phyloP scores from a whole-genome alignment of 2,329 filamentous ascomycete genomes.

The Chaetomiaceae sp. region DNA sequence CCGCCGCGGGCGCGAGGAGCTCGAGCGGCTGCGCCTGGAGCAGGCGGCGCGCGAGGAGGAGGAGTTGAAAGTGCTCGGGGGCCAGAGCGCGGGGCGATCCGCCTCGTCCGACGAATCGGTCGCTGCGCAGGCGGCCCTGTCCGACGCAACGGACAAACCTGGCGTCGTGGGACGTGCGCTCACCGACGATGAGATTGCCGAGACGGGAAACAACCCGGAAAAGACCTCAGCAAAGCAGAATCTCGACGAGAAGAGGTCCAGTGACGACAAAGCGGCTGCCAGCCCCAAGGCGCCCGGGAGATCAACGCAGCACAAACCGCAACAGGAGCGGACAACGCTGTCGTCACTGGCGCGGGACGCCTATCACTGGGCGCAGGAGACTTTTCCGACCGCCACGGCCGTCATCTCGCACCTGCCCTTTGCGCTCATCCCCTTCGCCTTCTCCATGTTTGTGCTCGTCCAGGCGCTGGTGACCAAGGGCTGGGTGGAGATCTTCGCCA shows the following conservation, averaged over 20 bases:
- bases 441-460: slow-evolving; percentile 69
- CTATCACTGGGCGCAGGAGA: slow-evolving; percentile 59
- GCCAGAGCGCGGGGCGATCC: neutral
- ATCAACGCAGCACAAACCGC: too few relatives aligned
- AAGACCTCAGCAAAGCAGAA: slow-evolving; percentile 1
- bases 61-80: neutral
- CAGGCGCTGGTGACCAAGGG: slow-evolving; percentile 67
- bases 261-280: neutral
- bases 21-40: slow-evolving; percentile 38
- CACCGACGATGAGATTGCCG: neutral
- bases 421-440: slow-evolving; percentile 62
- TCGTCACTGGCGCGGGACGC: slow-evolving; percentile 40
- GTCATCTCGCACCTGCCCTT: slow-evolving; percentile 62
- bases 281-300: neutral
- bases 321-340: slow-evolving; percentile 39
- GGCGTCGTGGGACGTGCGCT: neutral
- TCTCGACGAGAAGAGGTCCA: slow-evolving; percentile 10
- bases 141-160: neutral
- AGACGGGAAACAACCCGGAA: neutral
- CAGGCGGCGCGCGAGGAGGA: slow-evolving; percentile 21
- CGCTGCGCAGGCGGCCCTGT: neutral
- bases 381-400: slow-evolving; percentile 62
- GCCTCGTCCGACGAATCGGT: slow-evolving; percentile 1
- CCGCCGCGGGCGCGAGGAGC: slow-evolving; percentile 44
- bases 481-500: slow-evolving; percentile 66